A percentile compares a stretch with the other conserved stretches of the same genome.
These are phyloP conservation scores for Phoma sp. DNA, from an alignment of 2,329 filamentous ascomycete genomes.

Conservation along the genomic window DNA sequence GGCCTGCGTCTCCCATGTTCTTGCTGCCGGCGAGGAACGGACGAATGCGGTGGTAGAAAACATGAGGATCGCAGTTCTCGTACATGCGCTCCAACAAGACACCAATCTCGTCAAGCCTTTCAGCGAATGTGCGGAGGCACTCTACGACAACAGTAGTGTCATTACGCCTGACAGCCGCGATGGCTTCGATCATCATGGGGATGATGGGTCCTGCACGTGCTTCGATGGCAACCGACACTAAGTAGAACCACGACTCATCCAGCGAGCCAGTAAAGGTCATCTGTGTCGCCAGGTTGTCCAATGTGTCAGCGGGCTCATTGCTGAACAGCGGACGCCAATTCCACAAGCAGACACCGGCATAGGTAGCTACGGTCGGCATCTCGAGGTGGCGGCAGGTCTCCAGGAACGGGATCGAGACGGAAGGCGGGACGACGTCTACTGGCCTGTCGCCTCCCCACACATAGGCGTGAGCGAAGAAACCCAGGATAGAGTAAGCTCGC, in stretches of 20 bases:
- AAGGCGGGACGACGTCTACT: conserved; percentile 76
- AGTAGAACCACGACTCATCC: conserved; percentile 98
- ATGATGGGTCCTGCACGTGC: conserved; percentile 87
- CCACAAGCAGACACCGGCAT: conserved; percentile 90
- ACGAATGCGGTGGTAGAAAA: conserved; percentile 96
- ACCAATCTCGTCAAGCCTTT: conserved; percentile 84
- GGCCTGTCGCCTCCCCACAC: conserved; percentile 85
- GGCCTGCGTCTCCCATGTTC: conserved; percentile 94
- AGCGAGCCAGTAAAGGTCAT: conserved; percentile 91
- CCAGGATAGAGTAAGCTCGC: conserved; percentile 79
- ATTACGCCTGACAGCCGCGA: conserved; percentile 74
- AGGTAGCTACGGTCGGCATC: conserved; percentile 90
- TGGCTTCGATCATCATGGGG: conserved; percentile 85
- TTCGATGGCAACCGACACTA: conserved; percentile 94
- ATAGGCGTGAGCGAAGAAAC: conserved; percentile 82
- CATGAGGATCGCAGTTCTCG: conserved; percentile 89
- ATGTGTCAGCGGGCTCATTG: conserved; percentile 78
- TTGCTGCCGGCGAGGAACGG: conserved; percentile 95
- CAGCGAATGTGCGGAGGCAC: conserved; percentile 81
- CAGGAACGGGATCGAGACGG: conserved; percentile 83
- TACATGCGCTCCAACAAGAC: conserved; percentile 85
- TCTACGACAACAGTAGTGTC: conserved; percentile 75
- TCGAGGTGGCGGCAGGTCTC: conserved; percentile 78
- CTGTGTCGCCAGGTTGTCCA: conserved; percentile 87
- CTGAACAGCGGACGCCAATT: conserved; percentile 94